Evolutionary conservation across 1,139 yeast genomes (phyloP), one percentile per base, ranked within the genome.

Genomic region (Entelexis paramagnoliae): DNA sequence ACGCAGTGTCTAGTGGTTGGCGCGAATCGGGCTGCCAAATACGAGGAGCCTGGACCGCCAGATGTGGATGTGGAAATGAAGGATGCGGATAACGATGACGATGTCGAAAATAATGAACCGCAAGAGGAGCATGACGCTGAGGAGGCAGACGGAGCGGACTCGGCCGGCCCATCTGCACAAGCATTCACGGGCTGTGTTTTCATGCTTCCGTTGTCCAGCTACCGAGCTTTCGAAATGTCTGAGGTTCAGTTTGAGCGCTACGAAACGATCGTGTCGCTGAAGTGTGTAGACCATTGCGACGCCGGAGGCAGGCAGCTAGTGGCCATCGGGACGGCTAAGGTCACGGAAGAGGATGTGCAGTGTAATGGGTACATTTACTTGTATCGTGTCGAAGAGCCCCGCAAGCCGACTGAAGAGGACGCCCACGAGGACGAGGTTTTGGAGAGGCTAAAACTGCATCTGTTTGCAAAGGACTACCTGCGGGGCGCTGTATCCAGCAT

Each of bases 401-500:
- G 14, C 3, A 26, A 41, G 11, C 11, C 24, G 32, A 34, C 19
- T 8, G 50, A 24, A 3, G 26, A 40, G 20, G 17, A 16, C 8
- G 35, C n/a, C n/a, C n/a, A 17, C 19, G 19, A 9, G 3, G 17
- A 16, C 4, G 30, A 13, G 19, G 42, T 2, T 5, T 7, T 13
- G 14, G 20, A 39, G 42, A 24, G n/a, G 19, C 17, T 7, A 30
- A 32, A 4, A 28, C 29, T 22, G 30, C 51, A 10, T 24, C n/a
- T 16, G 58, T 73, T 85, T n/a, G 80, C 79, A 52, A 75, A 77
- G 46, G 97, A 89, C 66, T 80, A 78, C 38, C 79, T 87, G 1
- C 81, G 83, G 60, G 97, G 97, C 13, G 89, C 95, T 0, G 91
- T 84, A 1, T 79, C 94, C 0, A 73, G 86, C 5, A 72, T 88